These are phyloP conservation scores for Penicillium sp. DNA, from an alignment of 2,329 filamentous ascomycete species.

Conservation along the genomic window DNA sequence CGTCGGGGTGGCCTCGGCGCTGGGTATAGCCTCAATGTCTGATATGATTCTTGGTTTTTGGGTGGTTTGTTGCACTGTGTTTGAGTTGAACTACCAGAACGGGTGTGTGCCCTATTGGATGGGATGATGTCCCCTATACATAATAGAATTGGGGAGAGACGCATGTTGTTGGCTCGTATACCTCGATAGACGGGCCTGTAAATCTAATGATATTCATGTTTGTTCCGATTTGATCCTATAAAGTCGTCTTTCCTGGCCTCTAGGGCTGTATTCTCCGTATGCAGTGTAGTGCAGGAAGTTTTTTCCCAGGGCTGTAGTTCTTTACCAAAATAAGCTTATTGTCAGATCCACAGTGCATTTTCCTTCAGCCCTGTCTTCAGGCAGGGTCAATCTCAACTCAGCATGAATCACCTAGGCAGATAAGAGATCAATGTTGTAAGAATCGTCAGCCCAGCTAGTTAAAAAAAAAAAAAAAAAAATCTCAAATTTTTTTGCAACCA, in stretches of 20 bases:
- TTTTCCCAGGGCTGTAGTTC: not conserved
- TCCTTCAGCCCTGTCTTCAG: too few species aligned
- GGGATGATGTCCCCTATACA: constrained; percentile 19
- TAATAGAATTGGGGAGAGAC: constrained; percentile 12
- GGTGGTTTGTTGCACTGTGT: not conserved
- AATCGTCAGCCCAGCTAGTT: not conserved
- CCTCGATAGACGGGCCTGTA: not conserved
- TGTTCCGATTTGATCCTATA: not conserved
- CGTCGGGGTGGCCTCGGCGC: constrained; percentile 34
- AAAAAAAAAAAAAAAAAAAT: too few species aligned
- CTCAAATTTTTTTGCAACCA: not conserved
- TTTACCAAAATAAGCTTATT: too few species aligned
- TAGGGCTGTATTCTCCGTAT: not conserved
- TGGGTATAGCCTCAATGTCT: constrained; percentile 46
- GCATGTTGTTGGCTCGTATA: not conserved
- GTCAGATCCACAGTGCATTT: too few species aligned
- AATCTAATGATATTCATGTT: not conserved
- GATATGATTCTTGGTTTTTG: constrained; percentile 10
- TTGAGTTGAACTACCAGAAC: not conserved
- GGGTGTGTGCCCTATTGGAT: constrained; percentile 13
- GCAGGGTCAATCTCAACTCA: too few species aligned
- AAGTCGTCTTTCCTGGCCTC: not conserved
- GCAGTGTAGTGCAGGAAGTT: not conserved
- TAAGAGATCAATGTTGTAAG: too few species aligned
- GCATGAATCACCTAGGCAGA: too few species aligned